Evolutionary conservation across 2,329 filamentous ascomycete genomes (phyloP).

Genomic region (Aureobasidium uvarum): DNA sequence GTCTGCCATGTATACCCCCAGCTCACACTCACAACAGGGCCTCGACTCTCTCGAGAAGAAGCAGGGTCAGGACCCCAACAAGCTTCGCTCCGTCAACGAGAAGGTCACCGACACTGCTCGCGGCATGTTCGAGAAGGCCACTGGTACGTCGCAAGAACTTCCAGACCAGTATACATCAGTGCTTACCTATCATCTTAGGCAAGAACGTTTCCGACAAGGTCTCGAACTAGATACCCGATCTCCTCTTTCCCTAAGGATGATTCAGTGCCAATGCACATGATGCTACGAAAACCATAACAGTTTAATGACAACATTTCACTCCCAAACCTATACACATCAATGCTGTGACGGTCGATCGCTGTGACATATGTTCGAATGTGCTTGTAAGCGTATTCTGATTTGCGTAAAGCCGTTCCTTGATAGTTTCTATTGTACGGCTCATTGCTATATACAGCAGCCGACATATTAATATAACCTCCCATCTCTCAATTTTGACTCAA

Average conservation of each 20-base stretch:
- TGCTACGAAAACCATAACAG: conserved; percentile 15
- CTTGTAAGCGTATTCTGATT: neutral
- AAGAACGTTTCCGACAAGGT: conserved; percentile 33
- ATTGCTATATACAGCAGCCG: conserved; percentile 18
- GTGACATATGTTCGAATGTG: neutral
- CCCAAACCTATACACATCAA: neutral
- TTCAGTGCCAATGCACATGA: conserved; percentile 6
- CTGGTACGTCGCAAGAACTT: conserved; percentile 30
- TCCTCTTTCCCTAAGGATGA: neutral
- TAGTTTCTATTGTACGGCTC: neutral
- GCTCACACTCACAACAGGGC: conserved; percentile 24
- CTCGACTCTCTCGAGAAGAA: conserved; percentile 30
- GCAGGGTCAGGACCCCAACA: conserved; percentile 32
- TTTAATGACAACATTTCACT: conserved; percentile 15
- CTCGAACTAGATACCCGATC: conserved; percentile 27
- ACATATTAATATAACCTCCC: neutral
- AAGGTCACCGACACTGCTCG: conserved; percentile 38
- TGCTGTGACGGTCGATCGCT: too few species aligned
- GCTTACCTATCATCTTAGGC: neutral
- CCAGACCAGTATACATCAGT: neutral
- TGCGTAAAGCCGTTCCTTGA: neutral
- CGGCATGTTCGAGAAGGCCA: conserved; percentile 36
- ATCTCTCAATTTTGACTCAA: neutral
- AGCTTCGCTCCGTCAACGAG: conserved; percentile 36
- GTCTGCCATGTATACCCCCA: too few species aligned